Conservation (phyloP, 1,139 yeast species). For the Pneumocystis sp. region DNA sequence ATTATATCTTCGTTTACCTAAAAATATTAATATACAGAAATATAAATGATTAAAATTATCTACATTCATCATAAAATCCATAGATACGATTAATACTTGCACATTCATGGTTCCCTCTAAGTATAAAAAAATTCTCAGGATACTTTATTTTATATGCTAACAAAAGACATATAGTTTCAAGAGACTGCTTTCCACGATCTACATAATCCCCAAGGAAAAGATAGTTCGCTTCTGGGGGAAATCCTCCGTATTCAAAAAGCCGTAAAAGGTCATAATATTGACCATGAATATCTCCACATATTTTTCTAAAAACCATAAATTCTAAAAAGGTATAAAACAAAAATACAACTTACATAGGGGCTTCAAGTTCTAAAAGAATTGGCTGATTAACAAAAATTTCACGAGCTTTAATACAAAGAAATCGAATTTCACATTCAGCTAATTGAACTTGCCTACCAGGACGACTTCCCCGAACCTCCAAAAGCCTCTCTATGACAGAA, state of each 20-base stretch:
- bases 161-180: slow-evolving; percentile 83
- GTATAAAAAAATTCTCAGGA: slow-evolving; percentile 89
- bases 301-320: slow-evolving; percentile 3
- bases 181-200: slow-evolving; percentile 93
- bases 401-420: slow-evolving; percentile 91
- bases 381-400: slow-evolving; percentile 97
- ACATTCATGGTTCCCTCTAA: slow-evolving; percentile 95
- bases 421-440: slow-evolving; percentile 87
- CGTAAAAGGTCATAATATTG: slow-evolving; percentile 92
- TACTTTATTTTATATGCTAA: slow-evolving; percentile 93
- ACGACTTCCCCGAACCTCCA: slow-evolving; percentile 95
- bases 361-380: slow-evolving; percentile 82
- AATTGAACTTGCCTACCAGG: slow-evolving; percentile 95
- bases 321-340: background rate
- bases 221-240: slow-evolving; percentile 97
- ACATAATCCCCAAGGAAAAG: slow-evolving; percentile 92
- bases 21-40: background rate
- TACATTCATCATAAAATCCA: slow-evolving; percentile 94
- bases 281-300: slow-evolving; percentile 81
- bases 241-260: slow-evolving; percentile 93
- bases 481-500: slow-evolving; percentile 87
- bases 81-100: slow-evolving; percentile 93
- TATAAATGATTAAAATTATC: slow-evolving; percentile 2
- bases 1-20: slow-evolving; percentile 69
- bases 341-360: slow-evolving; percentile 70